Evolutionary conservation across 2,329 filamentous ascomycete genomes (phyloP), one percentile per base, ranked within the genome.

Genomic region (Botrytis porri): DNA sequence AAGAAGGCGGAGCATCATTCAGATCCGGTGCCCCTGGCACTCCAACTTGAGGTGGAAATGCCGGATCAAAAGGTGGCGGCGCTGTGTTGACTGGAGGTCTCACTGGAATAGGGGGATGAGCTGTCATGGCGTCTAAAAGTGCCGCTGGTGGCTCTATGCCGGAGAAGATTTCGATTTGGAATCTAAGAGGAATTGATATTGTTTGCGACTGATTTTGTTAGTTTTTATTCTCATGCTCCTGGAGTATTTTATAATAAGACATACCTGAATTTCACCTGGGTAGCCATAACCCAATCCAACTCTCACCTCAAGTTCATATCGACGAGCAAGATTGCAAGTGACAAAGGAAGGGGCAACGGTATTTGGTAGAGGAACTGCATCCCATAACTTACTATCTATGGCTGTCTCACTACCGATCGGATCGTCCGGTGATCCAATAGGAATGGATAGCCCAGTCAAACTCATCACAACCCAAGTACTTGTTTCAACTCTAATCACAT

Each of bases 1-100:
- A 98, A 79, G 93, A 97, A 12, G 95, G 95, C 29, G 95, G 95
- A n/a, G 94, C 93, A 72, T 96, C 94, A 45, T 93, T 91, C 76
- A 88, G 85, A 0, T 81, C 80, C 29, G 84, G 82, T 1, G 81
- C 85, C 3, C 82, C 83, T 18, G 80, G 78, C 14, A 82, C 81
- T 51, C 86, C 85, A 59, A 90, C 82, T 78, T 89, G 88, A 6
- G 88, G 88, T 25, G 88, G 88, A 74, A 89, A 90, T 12, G 88
- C 80, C 4, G 88, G 85, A 76, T 89, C 88, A 35, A 81, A 70
- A 63, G 75, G 57, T 65, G 79, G 69, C 51, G 80, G 76, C 70
- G 79, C 75, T 54, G 77, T 60, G 5, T 75, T 67, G 60, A 77
- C 57, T 43, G 80, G 75, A 70, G 80, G 76, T 3, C 71, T 73